These are phyloP conservation scores for Solanum chilense DNA, from an alignment of 257 asterid genomes.

Conservation along the genomic window DNA sequence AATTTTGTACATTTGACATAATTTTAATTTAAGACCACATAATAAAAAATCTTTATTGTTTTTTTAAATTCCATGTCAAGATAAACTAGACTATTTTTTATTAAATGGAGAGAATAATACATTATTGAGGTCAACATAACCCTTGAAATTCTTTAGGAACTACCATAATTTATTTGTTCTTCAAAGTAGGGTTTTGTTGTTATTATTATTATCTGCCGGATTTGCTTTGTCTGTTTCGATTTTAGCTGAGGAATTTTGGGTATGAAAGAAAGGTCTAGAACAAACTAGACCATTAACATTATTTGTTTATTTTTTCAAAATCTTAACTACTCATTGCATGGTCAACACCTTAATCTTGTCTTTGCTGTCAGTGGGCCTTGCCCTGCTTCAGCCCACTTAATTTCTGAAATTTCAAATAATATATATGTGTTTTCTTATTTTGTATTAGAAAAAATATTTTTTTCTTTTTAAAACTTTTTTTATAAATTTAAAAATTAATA, in stretches of 20 bases:
- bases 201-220: not conserved
- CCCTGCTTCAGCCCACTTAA: not conserved
- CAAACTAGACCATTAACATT: not conserved
- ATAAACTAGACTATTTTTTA: too few relatives aligned
- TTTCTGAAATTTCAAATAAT: not conserved
- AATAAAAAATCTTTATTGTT: too few relatives aligned
- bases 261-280: not conserved
- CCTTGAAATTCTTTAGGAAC: not conserved
- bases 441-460: not conserved
- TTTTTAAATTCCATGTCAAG: too few relatives aligned
- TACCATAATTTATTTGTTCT: not conserved
- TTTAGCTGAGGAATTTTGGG: not conserved
- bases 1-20: too few relatives aligned
- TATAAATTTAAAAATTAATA: too few relatives aligned
- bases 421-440: not conserved
- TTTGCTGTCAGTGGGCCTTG: not conserved
- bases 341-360: not conserved
- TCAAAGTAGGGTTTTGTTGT: not conserved
- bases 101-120: too few relatives aligned
- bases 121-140: not conserved
- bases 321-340: not conserved
- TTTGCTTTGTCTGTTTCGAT: not conserved
- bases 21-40: too few relatives aligned
- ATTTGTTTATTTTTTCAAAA: not conserved
- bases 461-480: not conserved